Evolutionary conservation across 176 grass and related monocot species (phyloP).

Genomic region (Juncus inflexus): DNA sequence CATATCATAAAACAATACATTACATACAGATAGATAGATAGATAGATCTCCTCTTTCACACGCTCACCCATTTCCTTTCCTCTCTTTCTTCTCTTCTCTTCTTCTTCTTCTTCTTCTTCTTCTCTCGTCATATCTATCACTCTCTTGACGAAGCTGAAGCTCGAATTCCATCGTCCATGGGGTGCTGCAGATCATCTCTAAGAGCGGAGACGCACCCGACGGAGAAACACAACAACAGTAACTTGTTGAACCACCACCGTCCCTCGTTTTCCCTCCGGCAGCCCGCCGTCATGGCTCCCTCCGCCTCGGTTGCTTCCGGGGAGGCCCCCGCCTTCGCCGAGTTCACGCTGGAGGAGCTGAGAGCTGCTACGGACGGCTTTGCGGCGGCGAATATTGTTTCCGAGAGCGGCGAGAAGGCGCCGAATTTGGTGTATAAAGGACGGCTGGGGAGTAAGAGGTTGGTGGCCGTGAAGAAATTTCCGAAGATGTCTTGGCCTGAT

Average conservation of each 20-base stretch:
- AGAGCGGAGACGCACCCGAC: constrained; percentile 36
- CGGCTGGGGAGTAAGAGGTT: constrained; percentile 44
- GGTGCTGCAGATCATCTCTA: constrained; percentile 67
- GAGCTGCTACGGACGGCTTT: constrained; percentile 65
- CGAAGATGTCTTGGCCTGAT: constrained; percentile 84
- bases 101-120: constrained; percentile 21
- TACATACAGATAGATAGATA: constrained; percentile 9
- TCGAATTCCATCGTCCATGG: constrained; percentile 36
- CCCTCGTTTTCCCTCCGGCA: constrained; percentile 31
- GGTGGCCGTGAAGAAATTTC: constrained; percentile 98
- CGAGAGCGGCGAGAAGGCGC: constrained; percentile 89
- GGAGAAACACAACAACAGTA: constrained; percentile 44
- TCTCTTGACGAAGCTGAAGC: not conserved
- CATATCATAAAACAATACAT: too few relatives aligned
- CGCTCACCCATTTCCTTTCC: constrained; percentile 9
- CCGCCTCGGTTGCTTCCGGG: not conserved
- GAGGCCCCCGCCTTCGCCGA: constrained; percentile 44
- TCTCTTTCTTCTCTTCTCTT: too few relatives aligned
- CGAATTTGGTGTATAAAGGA: constrained; percentile 90
- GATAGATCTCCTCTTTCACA: constrained; percentile 12
- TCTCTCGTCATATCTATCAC: constrained; percentile 4
- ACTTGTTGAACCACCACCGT: constrained; percentile 14
- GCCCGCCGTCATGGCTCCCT: constrained; percentile 6
- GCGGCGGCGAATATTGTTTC: constrained; percentile 68
- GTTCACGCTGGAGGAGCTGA: constrained; percentile 76